These are phyloP conservation scores for Trichomonas gallinae DNA, from an alignment of 208 protist species.

Conservation along the genomic window DNA sequence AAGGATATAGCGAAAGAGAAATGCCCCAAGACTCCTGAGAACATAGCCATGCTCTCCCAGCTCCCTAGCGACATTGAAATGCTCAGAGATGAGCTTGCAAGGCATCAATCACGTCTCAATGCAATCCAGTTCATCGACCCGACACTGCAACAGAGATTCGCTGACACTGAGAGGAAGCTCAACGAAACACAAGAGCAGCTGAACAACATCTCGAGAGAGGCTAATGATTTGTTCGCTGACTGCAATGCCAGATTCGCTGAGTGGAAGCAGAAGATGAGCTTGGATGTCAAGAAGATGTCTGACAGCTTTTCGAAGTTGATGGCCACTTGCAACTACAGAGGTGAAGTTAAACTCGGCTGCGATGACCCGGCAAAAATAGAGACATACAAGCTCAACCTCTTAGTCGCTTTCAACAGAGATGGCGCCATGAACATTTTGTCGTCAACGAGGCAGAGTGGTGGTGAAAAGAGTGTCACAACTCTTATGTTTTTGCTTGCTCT, in stretches of 20 bases:
- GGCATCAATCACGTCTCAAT: background rate
- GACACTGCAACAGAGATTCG: background rate
- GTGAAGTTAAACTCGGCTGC: background rate
- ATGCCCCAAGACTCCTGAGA: background rate
- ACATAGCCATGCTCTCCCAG: background rate
- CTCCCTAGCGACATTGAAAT: background rate
- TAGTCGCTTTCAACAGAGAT: background rate
- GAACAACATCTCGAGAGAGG: background rate
- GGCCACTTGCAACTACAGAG: background rate
- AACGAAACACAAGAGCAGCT: background rate
- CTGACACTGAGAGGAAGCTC: background rate
- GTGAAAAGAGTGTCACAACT: constrained; percentile 53
- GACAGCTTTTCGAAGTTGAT: background rate
- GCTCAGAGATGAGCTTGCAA: background rate
- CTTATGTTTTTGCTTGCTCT: constrained; percentile 63
- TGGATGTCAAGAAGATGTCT: background rate
- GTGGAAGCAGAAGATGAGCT: background rate
- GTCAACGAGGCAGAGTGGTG: constrained; percentile 37
- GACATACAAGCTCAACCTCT: background rate
- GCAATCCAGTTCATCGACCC: background rate
- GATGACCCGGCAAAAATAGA: background rate
- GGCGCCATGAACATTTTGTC: background rate
- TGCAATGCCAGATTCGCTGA: background rate
- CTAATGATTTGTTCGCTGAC: background rate
- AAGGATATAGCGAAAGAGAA: background rate